These are phyloP conservation scores for Escallonia rubra DNA, from an alignment of 129 eudicot genomes.

Conservation along the genomic window DNA sequence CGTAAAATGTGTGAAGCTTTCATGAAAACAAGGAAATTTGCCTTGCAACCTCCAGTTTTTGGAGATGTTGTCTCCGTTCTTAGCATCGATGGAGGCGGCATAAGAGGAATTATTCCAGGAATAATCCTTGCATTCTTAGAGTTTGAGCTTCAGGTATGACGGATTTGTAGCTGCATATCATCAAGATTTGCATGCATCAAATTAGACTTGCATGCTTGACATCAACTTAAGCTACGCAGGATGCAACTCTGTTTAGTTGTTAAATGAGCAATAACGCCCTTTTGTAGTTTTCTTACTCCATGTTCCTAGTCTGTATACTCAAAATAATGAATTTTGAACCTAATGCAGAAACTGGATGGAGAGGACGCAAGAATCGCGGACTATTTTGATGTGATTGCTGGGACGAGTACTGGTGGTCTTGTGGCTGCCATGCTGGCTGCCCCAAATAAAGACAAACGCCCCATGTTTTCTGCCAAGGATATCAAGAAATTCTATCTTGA, in stretches of 20 bases:
- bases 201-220: neutral
- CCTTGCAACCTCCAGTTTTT: slow-evolving; percentile 16
- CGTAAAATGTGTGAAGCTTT: neutral
- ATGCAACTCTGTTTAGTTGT: neutral
- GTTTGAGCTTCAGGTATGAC: slow-evolving; percentile 24
- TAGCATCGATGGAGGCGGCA: slow-evolving; percentile 37
- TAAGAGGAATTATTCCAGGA: slow-evolving; percentile 40
- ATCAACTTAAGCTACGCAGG: neutral
- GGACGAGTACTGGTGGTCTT: too few species aligned
- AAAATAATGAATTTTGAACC: too few species aligned
- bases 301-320: too few species aligned
- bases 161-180: neutral
- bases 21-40: slow-evolving; percentile 19
- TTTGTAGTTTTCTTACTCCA: too few species aligned
- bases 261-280: neutral
- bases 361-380: neutral
- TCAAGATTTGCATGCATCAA: neutral
- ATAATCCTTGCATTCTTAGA: neutral
- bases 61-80: slow-evolving; percentile 28
- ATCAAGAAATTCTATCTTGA: slow-evolving; percentile 26
- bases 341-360: slow-evolving; percentile 18
- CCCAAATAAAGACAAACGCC: slow-evolving; percentile 13
- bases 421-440: too few species aligned
- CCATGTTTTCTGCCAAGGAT: slow-evolving; percentile 30
- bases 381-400: too few species aligned